These are phyloP conservation scores for Rhizopogon vinicolor DNA, from an alignment of 768 basidiomycete species.

Conservation along the genomic window DNA sequence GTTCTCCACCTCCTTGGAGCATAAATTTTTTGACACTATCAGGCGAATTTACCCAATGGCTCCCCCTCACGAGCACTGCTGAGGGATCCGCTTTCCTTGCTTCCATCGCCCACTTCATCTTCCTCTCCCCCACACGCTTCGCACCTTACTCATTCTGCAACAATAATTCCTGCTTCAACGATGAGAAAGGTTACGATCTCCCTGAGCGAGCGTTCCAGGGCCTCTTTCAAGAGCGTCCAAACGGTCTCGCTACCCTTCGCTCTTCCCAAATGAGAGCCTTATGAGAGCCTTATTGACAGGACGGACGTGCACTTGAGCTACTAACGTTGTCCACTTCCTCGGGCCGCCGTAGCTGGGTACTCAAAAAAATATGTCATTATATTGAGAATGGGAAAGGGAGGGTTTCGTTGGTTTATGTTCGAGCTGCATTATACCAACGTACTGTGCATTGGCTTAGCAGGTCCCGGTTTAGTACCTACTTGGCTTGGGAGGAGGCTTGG, in stretches of 20 bases:
- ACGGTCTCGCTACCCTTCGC: neutral
- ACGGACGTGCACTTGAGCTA: neutral
- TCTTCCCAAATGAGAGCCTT: neutral
- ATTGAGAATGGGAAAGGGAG: neutral
- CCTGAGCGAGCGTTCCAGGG: conserved; percentile 23
- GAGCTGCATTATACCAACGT: too few species aligned
- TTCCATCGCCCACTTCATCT: conserved; percentile 32
- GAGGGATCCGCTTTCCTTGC: conserved; percentile 31
- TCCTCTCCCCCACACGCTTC: conserved; percentile 11
- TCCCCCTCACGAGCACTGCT: conserved; percentile 24
- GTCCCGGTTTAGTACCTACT: too few species aligned
- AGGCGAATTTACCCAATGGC: conserved; percentile 28
- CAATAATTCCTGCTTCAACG: neutral
- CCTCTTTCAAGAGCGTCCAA: conserved; percentile 23
- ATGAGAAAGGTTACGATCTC: neutral
- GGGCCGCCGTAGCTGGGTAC: neutral
- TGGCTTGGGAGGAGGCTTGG: too few species aligned
- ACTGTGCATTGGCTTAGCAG: too few species aligned
- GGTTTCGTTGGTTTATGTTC: too few species aligned
- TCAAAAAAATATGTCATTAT: neutral
- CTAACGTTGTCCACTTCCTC: neutral
- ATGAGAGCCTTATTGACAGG: neutral
- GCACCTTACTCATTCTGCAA: neutral
- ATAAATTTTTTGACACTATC: conserved; percentile 24
- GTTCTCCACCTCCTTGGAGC: conserved; percentile 16